A percentile compares a stretch with the other conserved stretches of the same genome.
Evolutionary conservation across 768 basidiomycete genomes (phyloP).

Genomic region (Amanita rubescens): DNA sequence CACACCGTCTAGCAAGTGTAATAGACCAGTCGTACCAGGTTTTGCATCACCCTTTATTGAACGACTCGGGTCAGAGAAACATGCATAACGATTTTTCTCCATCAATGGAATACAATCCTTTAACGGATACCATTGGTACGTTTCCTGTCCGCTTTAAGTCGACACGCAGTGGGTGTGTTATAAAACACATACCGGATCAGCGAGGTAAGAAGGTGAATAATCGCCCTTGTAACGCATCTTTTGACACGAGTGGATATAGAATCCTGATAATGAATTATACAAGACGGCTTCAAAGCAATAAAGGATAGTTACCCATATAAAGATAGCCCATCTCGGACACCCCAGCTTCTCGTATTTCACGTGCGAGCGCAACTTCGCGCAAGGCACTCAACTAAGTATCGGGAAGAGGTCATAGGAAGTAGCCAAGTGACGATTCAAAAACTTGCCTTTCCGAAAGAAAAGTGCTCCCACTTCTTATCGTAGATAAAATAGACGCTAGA

Average conservation of each 20-base stretch:
- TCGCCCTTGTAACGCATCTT: conserved; percentile 99
- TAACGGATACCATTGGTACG: conserved; percentile 70
- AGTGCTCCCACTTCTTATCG: conserved; percentile 57
- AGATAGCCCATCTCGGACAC: conserved; percentile 52
- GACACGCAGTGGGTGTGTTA: background rate
- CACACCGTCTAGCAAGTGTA: background rate
- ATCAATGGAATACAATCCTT: conserved; percentile 51
- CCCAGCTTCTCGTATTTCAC: conserved; percentile 71
- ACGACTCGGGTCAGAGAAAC: conserved; percentile 57
- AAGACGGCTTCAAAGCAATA: background rate
- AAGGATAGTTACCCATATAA: conserved; percentile 70
- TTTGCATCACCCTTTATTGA: conserved; percentile 22
- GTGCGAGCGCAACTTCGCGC: conserved; percentile 67
- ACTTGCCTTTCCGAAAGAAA: conserved; percentile 70
- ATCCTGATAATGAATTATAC: conserved; percentile 37
- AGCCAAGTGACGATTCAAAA: background rate
- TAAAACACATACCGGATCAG: conserved; percentile 61
- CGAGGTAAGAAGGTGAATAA: conserved; percentile 80
- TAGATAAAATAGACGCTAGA: conserved; percentile 89
- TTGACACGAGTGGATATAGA: conserved; percentile 83
- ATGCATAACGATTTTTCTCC: conserved; percentile 59
- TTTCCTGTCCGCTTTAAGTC: conserved; percentile 44
- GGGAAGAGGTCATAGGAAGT: background rate
- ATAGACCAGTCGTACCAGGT: background rate
- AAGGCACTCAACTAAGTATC: conserved; percentile 83